These are phyloP conservation scores for Kodamaea sagamina DNA, from an alignment of 805 yeast species.

Conservation along the genomic window DNA sequence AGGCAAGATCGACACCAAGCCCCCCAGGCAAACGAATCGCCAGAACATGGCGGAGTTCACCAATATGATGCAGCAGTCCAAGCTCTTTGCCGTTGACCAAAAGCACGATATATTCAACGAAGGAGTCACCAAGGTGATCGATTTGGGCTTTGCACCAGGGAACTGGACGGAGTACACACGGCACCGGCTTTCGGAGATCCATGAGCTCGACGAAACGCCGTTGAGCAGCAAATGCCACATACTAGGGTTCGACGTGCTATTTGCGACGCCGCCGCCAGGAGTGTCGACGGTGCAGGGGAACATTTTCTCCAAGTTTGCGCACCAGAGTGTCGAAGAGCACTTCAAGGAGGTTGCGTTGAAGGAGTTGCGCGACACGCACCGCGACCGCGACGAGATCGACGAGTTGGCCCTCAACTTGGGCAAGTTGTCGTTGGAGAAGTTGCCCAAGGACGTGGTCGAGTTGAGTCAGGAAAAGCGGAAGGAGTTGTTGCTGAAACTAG, in stretches of 20 bases:
- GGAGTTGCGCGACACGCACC: slow-evolving; percentile 10
- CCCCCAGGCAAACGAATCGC: slow-evolving; percentile 17
- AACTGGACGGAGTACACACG: slow-evolving; percentile 40
- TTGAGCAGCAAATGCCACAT: slow-evolving; percentile 35
- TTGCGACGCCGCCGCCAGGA: slow-evolving; percentile 78
- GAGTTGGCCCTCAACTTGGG: slow-evolving; percentile 15
- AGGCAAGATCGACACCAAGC: slow-evolving; percentile 1
- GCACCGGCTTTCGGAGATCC: slow-evolving; percentile 28
- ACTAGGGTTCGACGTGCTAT: slow-evolving; percentile 58
- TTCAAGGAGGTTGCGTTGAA: slow-evolving; percentile 31
- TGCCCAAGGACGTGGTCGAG: slow-evolving; percentile 10
- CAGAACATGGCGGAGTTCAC: slow-evolving; percentile 27
- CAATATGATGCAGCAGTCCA: slow-evolving; percentile 27
- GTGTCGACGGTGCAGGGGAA: slow-evolving; percentile 84
- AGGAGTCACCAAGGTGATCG: slow-evolving; percentile 34
- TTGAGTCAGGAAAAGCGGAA: slow-evolving; percentile 11
- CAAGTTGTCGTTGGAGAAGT: slow-evolving; percentile 9
- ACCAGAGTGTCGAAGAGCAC: slow-evolving; percentile 24
- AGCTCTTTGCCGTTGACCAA: slow-evolving; percentile 30
- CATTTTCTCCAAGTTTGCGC: slow-evolving; percentile 57
- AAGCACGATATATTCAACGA: slow-evolving; percentile 27
- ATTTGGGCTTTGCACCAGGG: slow-evolving; percentile 45
- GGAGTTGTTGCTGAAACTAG: slow-evolving; percentile 10
- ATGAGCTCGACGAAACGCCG: slow-evolving; percentile 30
- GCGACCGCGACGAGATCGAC: slow-evolving; percentile 18